Evolutionary conservation across 2,329 filamentous ascomycete species (phyloP), one percentile per base, ranked within the genome.

Genomic region (Herpotrichia juniperi): DNA sequence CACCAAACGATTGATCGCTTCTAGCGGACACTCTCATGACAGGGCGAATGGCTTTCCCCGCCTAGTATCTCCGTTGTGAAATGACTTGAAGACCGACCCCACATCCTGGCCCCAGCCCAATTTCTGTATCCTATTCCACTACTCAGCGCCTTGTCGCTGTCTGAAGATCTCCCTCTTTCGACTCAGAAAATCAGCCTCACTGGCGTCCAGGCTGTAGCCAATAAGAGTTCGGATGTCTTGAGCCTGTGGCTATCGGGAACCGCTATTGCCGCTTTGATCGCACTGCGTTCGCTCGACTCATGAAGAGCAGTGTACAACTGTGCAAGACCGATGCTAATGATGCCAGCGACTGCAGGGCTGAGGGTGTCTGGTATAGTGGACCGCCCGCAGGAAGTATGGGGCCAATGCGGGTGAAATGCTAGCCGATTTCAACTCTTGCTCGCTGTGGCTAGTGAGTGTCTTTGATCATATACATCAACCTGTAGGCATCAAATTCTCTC

Each of bases 301-400:
- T 40, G 10, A 22, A 40, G n/a, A 40, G 37, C 25, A 25, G 37
- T 40, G 19, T 24, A 8, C 21, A 22, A 40, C 6, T 40, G 19
- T 40, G 37, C 37, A 40, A 40, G 24, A 21, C 28, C 25, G 25
- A 50, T 45, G 47, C 24, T 25, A 21, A 43, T 40, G 25, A 50
- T 45, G 47, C 24, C 44, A 50, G 39, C 22, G 31, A 26, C 17
- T 19, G n/a, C 47, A 44, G 24, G 25, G 47, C 46, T 49, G 47
- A 43, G 47, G 37, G 31, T 43, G 21, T 37, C 9, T 50, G 25
- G 40, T 43, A 43, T 43, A 21, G 37, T 40, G 19, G 37, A 28
- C 21, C 21, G 37, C 9, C 37, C 37, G 37, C 21, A 14, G 37
- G 19, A 40, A 40, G 37, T 11, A 40, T 40, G 19, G 37, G 37